Base-by-base conservation (phyloP, 306 rosid genomes). In the Luffa aegyptiaca region DNA sequence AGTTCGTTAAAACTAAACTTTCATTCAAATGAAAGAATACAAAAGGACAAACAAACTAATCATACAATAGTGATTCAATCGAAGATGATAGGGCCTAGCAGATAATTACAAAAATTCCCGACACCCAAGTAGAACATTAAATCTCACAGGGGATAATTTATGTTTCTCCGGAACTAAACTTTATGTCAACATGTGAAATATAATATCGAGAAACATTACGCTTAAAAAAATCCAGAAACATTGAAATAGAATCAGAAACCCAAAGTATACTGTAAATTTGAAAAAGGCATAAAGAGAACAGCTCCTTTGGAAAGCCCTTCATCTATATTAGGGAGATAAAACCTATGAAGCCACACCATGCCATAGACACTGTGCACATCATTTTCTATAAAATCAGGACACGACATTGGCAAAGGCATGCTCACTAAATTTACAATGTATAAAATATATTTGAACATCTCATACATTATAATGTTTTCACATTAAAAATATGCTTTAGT, bases 361-460 rank as follows among this genome's bases (percentile, higher is more conserved):
- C 5, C 14, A 39, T 2, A 41, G 36, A 42, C 75, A 33, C 18
- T 3, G 39, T 69, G 76, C 10, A 71, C 53, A 11, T 21, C 57
- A 46, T 71, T 71, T 71, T 45, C 56, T 71, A 45, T 71, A 71
- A 21, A 70, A 45, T 71, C 10, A 71, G 76, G 55, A 11, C 76
- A 44, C 11, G 9, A 20, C 18, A 55, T 45, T 71, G 75, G 73
- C 33, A 39, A n/a, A 16, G 11, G 55, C 56, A 45, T 21, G 11
- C 39, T 69, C 44, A 9, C 2, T 42, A 41, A 42, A 10, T 69
- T 5, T 44, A 26, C 56, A 70, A 10, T 20, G 10, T 44, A 10
- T 21, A 44, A 70, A 44, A 71, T 1, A 70, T 10, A 66, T 3
- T 18, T 10, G 51, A 41, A 64, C 20, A 36, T 41, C 31, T 39